Evolutionary conservation across 78 protist species (phyloP).

Genomic region (Dictyostelium capitatum): DNA sequence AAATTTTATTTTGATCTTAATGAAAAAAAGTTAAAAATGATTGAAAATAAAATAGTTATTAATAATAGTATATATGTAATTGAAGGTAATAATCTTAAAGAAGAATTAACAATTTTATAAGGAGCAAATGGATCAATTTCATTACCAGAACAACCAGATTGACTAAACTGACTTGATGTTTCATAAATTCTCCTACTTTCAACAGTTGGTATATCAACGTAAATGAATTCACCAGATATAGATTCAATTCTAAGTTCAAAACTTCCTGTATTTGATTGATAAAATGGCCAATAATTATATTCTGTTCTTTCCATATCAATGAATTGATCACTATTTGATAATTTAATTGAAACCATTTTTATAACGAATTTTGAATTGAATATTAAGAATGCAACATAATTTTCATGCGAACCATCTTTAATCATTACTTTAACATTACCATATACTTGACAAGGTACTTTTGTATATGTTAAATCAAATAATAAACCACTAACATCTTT

Average conservation of each 20-base stretch:
- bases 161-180: not conserved
- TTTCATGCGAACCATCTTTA: constrained; percentile 34
- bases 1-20: not conserved
- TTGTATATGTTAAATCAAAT: not conserved
- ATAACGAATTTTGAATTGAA: constrained; percentile 8
- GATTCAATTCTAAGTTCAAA: constrained; percentile 37
- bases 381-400: constrained; percentile 30
- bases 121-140: not conserved
- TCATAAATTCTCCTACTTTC: not conserved
- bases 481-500: not conserved
- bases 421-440: constrained; percentile 4
- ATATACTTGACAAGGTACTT: constrained; percentile 28
- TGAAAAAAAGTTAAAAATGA: not conserved
- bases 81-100: not conserved
- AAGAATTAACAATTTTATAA: not conserved
- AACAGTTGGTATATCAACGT: not conserved
- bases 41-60: not conserved
- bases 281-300: constrained; percentile 15
- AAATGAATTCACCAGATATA: constrained; percentile 16
- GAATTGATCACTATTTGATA: not conserved
- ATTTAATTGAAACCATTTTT: not conserved
- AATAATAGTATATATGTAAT: not conserved
- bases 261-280: not conserved
- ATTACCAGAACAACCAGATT: not conserved
- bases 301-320: not conserved